A percentile compares a stretch with the other conserved stretches of the same genome.
phyloP scores from a whole-genome alignment of 2,329 filamentous ascomycete species.

The Colletotrichum scovillei region DNA sequence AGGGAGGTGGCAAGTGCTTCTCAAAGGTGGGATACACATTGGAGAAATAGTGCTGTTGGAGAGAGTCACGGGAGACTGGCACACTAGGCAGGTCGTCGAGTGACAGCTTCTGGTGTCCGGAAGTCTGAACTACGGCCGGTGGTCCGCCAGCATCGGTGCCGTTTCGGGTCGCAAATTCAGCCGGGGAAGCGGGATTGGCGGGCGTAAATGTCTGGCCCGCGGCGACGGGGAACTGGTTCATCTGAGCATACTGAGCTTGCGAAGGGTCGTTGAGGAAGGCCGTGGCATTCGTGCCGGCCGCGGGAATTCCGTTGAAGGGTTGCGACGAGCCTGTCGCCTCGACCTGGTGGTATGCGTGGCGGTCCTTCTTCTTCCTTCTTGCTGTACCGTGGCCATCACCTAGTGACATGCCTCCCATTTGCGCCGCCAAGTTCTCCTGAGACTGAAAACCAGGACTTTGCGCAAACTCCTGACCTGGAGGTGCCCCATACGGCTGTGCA shows the following conservation, averaged over 20 bases:
- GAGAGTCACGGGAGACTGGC: conserved; percentile 82
- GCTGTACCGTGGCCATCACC: conserved; percentile 63
- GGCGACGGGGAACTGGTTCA: conserved; percentile 72
- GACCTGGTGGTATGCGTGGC: conserved; percentile 90
- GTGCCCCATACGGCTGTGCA: conserved; percentile 44
- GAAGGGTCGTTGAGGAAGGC: conserved; percentile 50
- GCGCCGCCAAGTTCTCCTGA: conserved; percentile 69
- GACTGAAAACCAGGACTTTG: conserved; percentile 46
- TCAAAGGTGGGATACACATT: conserved; percentile 97
- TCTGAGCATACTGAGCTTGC: conserved; percentile 56
- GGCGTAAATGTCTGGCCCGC: conserved; percentile 57
- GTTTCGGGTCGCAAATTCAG: conserved; percentile 45
- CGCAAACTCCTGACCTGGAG: conserved; percentile 44
- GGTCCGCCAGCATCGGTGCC: conserved; percentile 48
- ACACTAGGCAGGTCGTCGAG: conserved; percentile 94
- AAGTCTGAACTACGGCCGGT: conserved; percentile 64
- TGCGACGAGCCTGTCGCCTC: conserved; percentile 77
- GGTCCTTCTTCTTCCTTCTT: conserved; percentile 90
- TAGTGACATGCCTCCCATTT: conserved; percentile 83
- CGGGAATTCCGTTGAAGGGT: conserved; percentile 76
- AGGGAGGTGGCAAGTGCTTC: conserved; percentile 89
- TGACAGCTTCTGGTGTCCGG: conserved; percentile 81
- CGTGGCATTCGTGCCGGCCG: conserved; percentile 60
- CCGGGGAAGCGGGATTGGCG: conserved; percentile 39
- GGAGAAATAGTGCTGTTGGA: conserved; percentile 85